phyloP scores from a whole-genome alignment of 441 rosid genomes.

The Adansonia gregorii region DNA sequence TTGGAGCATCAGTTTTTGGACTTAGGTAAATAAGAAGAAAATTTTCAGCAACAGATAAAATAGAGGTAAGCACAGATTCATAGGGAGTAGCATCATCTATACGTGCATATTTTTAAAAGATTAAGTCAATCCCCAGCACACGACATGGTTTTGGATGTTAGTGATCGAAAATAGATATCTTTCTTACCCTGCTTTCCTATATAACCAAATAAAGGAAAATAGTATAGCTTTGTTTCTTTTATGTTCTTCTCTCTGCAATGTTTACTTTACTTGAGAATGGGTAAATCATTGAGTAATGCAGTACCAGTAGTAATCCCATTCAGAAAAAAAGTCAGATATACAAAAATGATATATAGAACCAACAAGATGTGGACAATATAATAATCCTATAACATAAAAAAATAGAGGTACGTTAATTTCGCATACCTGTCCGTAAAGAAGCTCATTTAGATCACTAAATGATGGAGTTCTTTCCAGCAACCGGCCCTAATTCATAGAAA shows the following conservation, averaged over 20 bases:
- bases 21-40: background rate
- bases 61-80: background rate
- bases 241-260: background rate
- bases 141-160: background rate
- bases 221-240: background rate
- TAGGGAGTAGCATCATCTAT: background rate
- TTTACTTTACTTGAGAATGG: background rate
- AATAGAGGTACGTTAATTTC: conserved; percentile 18
- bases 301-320: background rate
- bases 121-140: background rate
- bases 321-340: background rate
- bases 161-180: background rate
- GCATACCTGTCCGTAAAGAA: conserved; percentile 93
- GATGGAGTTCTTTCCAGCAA: conserved; percentile 92
- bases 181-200: background rate
- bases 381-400: background rate
- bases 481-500: conserved; percentile 55
- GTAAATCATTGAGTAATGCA: background rate
- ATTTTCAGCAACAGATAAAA: background rate
- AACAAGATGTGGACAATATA: background rate
- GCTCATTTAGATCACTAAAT: conserved; percentile 89
- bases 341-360: background rate
- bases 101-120: background rate
- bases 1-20: background rate
- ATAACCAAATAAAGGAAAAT: background rate